Evolutionary conservation across 257 asterid species (phyloP), one percentile per base, ranked within the genome.

Genomic region (Solanum tarapatanum): DNA sequence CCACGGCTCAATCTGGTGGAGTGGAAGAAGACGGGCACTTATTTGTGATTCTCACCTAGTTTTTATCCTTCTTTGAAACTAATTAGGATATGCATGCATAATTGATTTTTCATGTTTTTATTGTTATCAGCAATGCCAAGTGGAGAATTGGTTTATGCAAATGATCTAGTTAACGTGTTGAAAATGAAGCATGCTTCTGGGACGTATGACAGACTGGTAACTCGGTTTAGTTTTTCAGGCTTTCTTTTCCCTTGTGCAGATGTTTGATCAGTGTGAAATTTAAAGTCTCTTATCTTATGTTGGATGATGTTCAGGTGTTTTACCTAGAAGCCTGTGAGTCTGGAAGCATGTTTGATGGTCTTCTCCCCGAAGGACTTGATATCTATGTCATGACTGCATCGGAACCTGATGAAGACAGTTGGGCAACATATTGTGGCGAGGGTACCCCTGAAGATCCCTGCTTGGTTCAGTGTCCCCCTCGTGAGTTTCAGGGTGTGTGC

Each of bases 401-500:
- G 8, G 3, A 51, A 51, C 97, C 99, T 1, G 92, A 91, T 33
- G 99, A 97, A 92, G 93, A 96, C 86, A 97, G 99, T 89, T 97
- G 97, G 97, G 99, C 95, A 30, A 97, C 99, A 60, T 97, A 97
- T 87, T 97, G 99, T 92, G 99, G 99, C 0, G 98, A 97, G 82
- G 98, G 94, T 66, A 84, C 91, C 91, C 96, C 96, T 51, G 88
- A 95, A 4, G 95, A 93, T 21, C 94, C 99, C 73, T 97, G 99
- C 94, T 90, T 96, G 26, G 84, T 43, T 13, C 37, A 14, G 37
- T 79, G 84, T 43, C 64, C 84, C 16, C 66, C 84, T 79, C 9
- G 0, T 4, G 37, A 79, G 16, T 79, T 79, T 79, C 14, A 43
- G 4, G 66, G 84, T 24, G 84, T 79, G 16, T 79, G 84, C 39